Evolutionary conservation across 768 basidiomycete genomes (phyloP).

Genomic region (Xerocomellus dryophilus): DNA sequence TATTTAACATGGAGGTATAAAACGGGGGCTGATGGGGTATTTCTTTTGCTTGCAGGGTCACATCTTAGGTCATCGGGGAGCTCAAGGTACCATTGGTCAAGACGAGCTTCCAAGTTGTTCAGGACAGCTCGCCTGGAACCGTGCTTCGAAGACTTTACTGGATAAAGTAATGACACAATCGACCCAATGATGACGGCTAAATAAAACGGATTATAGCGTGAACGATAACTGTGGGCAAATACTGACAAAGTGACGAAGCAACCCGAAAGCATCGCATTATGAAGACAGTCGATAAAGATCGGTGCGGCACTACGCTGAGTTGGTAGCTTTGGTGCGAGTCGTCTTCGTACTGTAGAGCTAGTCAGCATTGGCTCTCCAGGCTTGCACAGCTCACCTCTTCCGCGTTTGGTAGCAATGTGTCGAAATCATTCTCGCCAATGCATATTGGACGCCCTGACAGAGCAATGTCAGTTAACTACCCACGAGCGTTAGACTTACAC

Average conservation of each 20-base stretch:
- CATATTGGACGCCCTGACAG: slow-evolving; percentile 58
- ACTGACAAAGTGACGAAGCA: slow-evolving; percentile 57
- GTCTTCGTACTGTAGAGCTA: slow-evolving; percentile 51
- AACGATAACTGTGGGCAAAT: slow-evolving; percentile 2
- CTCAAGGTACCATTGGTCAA: slow-evolving; percentile 73
- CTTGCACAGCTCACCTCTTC: slow-evolving; percentile 42
- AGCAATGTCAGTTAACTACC: slow-evolving; percentile 9
- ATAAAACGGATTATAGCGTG: not conserved
- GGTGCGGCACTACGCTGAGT: slow-evolving; percentile 37
- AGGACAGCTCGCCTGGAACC: slow-evolving; percentile 48
- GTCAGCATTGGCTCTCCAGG: slow-evolving; percentile 4
- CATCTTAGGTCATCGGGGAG: slow-evolving; percentile 64
- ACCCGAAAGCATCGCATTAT: slow-evolving; percentile 56
- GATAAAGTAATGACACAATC: slow-evolving; percentile 67
- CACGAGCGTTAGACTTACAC: not conserved
- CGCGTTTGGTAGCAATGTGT: slow-evolving; percentile 58
- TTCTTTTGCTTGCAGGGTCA: slow-evolving; percentile 52
- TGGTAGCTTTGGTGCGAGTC: slow-evolving; percentile 51
- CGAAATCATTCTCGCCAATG: slow-evolving; percentile 68
- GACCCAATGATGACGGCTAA: slow-evolving; percentile 65
- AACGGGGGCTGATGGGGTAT: slow-evolving; percentile 59
- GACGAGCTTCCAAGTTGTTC: slow-evolving; percentile 55
- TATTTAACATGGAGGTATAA: slow-evolving; percentile 71
- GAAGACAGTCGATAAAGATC: slow-evolving; percentile 40
- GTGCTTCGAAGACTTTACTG: slow-evolving; percentile 51